Percentiles rank a stretch among this genome's conserved stretches.
Conservation (phyloP, 73 alveolate genomes). For the Tetrahymena borealis region DNA sequence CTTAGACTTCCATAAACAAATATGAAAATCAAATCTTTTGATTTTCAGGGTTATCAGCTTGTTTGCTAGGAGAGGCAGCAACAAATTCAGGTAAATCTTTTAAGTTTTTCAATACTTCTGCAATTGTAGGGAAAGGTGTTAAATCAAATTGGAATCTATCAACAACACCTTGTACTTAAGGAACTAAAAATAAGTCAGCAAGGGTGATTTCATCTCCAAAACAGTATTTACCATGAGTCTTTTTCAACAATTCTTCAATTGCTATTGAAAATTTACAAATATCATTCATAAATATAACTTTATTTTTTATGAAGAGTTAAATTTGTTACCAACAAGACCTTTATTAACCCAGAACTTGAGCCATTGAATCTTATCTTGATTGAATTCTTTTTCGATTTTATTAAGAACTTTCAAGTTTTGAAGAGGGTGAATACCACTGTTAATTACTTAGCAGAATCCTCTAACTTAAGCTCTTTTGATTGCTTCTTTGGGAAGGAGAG, state of each 20-base stretch:
- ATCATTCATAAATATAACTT: background rate
- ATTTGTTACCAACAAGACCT: slow-evolving; percentile 39
- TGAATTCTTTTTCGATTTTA: slow-evolving; percentile 26
- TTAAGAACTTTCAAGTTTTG: slow-evolving; percentile 36
- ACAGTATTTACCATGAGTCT: slow-evolving; percentile 56
- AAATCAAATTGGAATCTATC: slow-evolving; percentile 45
- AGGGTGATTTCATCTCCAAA: slow-evolving; percentile 57
- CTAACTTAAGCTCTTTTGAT: slow-evolving; percentile 21
- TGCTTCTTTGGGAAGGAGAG: slow-evolving; percentile 49
- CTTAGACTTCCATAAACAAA: too few species aligned
- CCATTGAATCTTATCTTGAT: slow-evolving; percentile 41
- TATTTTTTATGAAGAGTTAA: too few species aligned
- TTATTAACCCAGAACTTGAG: slow-evolving; percentile 43
- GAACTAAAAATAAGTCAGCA: slow-evolving; percentile 59
- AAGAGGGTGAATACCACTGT: slow-evolving; percentile 73
- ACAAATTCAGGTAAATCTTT: slow-evolving; percentile 52
- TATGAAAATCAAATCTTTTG: background rate
- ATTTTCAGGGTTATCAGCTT: background rate
- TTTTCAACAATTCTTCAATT: background rate
- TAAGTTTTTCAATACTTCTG: slow-evolving; percentile 39
- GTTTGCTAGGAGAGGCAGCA: slow-evolving; percentile 53
- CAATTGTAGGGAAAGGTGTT: slow-evolving; percentile 46
- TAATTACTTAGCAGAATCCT: slow-evolving; percentile 52
- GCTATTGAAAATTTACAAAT: background rate
- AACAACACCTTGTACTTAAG: slow-evolving; percentile 41